These are phyloP conservation scores for Albifimbria verrucaria DNA, from an alignment of 2,329 filamentous ascomycete genomes.

Conservation along the genomic window DNA sequence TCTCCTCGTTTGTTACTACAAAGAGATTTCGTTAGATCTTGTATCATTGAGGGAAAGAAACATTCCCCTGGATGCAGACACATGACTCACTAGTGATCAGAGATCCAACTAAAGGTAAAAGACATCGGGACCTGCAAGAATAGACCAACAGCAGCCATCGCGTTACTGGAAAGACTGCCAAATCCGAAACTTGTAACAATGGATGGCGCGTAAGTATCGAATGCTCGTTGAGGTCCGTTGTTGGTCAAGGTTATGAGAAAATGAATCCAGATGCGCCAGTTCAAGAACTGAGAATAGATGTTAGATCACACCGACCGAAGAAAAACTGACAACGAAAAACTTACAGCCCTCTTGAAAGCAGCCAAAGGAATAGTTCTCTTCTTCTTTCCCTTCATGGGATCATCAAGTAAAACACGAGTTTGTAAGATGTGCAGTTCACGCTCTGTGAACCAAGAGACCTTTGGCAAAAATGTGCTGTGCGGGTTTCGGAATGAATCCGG, in stretches of 20 bases:
- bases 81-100: conserved; percentile 44
- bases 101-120: conserved; percentile 48
- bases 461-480: conserved; percentile 36
- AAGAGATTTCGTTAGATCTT: neutral
- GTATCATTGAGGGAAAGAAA: neutral
- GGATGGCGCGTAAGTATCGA: conserved; percentile 51
- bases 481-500: conserved; percentile 43
- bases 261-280: conserved; percentile 52
- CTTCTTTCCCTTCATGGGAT: conserved; percentile 44
- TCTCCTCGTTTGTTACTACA: conserved; percentile 44
- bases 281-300: conserved; percentile 34
- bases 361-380: conserved; percentile 41
- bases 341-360: conserved; percentile 42
- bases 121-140: conserved; percentile 50
- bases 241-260: conserved; percentile 47
- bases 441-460: conserved; percentile 30
- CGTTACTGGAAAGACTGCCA: conserved; percentile 44
- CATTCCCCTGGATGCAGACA: neutral
- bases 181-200: conserved; percentile 54
- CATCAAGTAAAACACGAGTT: conserved; percentile 37
- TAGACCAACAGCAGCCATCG: conserved; percentile 51
- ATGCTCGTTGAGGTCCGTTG: conserved; percentile 43
- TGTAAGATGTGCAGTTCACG: conserved; percentile 39
- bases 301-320: neutral
- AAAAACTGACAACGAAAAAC: no score